Conservation (phyloP, 257 asterid genomes). For the Ocimum tenuiflorum region DNA sequence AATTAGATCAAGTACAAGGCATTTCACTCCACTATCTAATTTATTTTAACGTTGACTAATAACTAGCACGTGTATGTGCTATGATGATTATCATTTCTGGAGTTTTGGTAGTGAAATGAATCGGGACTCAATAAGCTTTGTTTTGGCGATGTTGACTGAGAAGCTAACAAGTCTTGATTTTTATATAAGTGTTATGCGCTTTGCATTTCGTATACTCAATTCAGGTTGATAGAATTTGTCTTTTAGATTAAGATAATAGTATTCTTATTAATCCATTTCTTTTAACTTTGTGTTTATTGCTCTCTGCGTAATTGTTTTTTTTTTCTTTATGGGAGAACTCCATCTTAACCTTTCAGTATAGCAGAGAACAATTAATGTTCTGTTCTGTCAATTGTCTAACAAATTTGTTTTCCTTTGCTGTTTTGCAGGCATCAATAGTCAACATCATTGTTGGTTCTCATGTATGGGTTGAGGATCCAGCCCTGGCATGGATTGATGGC, state of each 20-base stretch:
- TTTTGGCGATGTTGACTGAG: not conserved
- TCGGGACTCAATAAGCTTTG: not conserved
- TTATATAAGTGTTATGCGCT: not conserved
- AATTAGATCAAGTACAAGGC: not conserved
- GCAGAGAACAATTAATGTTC: not conserved
- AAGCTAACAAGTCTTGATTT: not conserved
- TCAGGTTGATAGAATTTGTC: not conserved
- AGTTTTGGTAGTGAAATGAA: not conserved
- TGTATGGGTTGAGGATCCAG: slow-evolving; percentile 95
- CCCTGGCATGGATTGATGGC: slow-evolving; percentile 94
- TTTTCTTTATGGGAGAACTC: not conserved
- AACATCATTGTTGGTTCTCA: slow-evolving; percentile 88
- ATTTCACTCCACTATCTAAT: not conserved
- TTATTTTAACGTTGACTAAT: not conserved
- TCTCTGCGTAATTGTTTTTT: not conserved
- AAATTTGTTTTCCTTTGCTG: not conserved
- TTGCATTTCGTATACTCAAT: not conserved
- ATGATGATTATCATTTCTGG: not conserved
- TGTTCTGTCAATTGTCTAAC: slow-evolving; percentile 16
- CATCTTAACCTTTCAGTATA: not conserved
- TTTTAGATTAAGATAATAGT: not conserved
- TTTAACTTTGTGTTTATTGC: not conserved
- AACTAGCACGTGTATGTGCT: not conserved
- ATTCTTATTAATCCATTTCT: not conserved
- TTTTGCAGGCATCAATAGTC: slow-evolving; percentile 72